Conservation (phyloP, 1,284 basidiomycete species). For the Prillingera fragicola region DNA sequence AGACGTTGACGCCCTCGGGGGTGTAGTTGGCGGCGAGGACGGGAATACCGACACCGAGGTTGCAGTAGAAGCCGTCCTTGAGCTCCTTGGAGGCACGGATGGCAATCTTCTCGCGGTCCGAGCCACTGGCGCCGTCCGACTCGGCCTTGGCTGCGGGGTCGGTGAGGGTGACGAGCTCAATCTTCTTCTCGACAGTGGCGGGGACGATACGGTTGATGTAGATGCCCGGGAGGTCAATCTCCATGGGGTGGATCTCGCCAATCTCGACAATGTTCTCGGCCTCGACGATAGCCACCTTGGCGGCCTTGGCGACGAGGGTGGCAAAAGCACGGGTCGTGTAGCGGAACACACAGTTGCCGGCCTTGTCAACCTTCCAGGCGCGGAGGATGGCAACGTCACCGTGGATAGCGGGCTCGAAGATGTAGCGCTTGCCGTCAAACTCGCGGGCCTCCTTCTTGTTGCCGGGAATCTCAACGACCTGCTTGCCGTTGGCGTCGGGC, state of each 20-base stretch:
- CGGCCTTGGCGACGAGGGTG: slow-evolving; percentile 79
- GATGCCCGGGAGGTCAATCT: slow-evolving; percentile 73
- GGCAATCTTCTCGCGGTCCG: slow-evolving; percentile 67
- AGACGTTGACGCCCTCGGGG: slow-evolving; percentile 71
- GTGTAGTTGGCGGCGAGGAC: slow-evolving; percentile 82
- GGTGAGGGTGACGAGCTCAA: slow-evolving; percentile 63
- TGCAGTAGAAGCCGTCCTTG: slow-evolving; percentile 77
- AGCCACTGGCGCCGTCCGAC: slow-evolving; percentile 16
- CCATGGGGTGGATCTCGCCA: slow-evolving; percentile 75
- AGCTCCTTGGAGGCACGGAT: slow-evolving; percentile 75
- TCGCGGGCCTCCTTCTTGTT: slow-evolving; percentile 71
- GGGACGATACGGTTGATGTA: slow-evolving; percentile 82
- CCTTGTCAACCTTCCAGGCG: slow-evolving; percentile 93
- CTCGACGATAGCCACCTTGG: slow-evolving; percentile 86
- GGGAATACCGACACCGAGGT: slow-evolving; percentile 79
- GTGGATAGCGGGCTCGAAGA: slow-evolving; percentile 79
- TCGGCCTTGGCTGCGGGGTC: slow-evolving; percentile 8
- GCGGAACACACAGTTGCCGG: slow-evolving; percentile 77
- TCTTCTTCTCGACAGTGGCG: slow-evolving; percentile 69
- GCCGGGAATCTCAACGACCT: slow-evolving; percentile 59
- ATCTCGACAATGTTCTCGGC: slow-evolving; percentile 88
- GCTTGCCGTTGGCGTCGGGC: slow-evolving; percentile 34
- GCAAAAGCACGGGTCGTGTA: slow-evolving; percentile 87
- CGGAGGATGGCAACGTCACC: slow-evolving; percentile 85
- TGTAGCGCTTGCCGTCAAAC: slow-evolving; percentile 75